Evolutionary conservation across 108 stramenopile species (phyloP).

Genomic region (Chaetoceros muelleri): DNA sequence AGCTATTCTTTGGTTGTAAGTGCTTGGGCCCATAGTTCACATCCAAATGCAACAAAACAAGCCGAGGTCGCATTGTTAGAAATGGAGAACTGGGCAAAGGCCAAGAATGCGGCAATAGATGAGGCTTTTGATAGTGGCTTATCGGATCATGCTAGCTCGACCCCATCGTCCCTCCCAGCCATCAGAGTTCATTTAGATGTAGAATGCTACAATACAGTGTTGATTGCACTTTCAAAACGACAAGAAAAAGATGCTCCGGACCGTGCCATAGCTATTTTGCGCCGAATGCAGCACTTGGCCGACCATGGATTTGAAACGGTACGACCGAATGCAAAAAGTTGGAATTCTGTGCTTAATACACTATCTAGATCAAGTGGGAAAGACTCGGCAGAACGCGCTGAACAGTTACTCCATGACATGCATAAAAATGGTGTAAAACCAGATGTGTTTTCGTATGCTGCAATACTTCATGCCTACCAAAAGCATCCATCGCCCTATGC

Average conservation of each 20-base stretch:
- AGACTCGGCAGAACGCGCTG: constrained; percentile 29
- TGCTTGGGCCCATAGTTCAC: constrained; percentile 33
- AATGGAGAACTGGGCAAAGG: constrained; percentile 22
- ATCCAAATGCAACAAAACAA: constrained; percentile 14
- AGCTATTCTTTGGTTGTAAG: constrained; percentile 53
- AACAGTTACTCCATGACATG: constrained; percentile 40
- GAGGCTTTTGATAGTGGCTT: constrained; percentile 14
- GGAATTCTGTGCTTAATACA: constrained; percentile 41
- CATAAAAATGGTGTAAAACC: constrained; percentile 33
- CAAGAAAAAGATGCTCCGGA: constrained; percentile 20
- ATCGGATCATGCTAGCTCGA: constrained; percentile 1
- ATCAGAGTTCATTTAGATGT: constrained; percentile 16
- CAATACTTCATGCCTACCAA: constrained; percentile 42
- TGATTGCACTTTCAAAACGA: constrained; percentile 47
- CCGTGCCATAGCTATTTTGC: constrained; percentile 29
- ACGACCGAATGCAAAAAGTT: constrained; percentile 25
- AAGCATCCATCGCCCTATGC: constrained; percentile 29
- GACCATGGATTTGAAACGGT: constrained; percentile 13
- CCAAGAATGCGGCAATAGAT: constrained; percentile 8
- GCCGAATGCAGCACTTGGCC: constrained; percentile 47
- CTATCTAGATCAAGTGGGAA: constrained; percentile 24
- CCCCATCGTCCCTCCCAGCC: constrained; percentile 2
- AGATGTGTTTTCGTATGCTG: constrained; percentile 46
- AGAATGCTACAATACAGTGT: constrained; percentile 33
- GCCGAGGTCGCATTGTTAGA: constrained; percentile 22